Conservation (phyloP, 1,139 yeast species). For the Sugiyamaella novakii region DNA sequence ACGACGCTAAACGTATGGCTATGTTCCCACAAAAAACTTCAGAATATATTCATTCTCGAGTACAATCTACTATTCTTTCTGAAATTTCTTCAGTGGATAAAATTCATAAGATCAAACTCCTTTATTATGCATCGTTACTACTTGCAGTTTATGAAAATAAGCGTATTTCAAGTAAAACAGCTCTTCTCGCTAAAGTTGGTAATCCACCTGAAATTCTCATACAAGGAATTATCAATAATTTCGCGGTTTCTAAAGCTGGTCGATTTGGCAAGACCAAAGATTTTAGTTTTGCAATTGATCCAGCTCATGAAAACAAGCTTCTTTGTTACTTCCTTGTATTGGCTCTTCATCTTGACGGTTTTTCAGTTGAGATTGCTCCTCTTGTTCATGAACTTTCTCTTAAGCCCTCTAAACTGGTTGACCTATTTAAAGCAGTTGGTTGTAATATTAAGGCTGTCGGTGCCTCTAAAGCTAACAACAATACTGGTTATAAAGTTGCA, state of each 20-base stretch:
- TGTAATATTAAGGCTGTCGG: conserved; percentile 75
- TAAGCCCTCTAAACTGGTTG: conserved; percentile 72
- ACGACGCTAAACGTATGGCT: conserved; percentile 53
- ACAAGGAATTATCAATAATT: conserved; percentile 72
- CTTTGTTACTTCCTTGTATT: conserved; percentile 75
- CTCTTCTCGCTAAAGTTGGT: conserved; percentile 62
- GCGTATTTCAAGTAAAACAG: conserved; percentile 61
- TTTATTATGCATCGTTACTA: conserved; percentile 77
- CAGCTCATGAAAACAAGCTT: conserved; percentile 82
- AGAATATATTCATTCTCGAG: conserved; percentile 54
- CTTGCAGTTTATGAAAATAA: conserved; percentile 78
- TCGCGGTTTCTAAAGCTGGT: conserved; percentile 66
- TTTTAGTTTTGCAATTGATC: conserved; percentile 73
- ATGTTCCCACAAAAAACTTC: conserved; percentile 65
- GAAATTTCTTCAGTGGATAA: conserved; percentile 43
- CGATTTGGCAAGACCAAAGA: conserved; percentile 68
- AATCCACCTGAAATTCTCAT: conserved; percentile 71
- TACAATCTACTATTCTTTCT: conserved; percentile 46
- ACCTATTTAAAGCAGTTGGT: conserved; percentile 78
- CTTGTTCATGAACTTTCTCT: conserved; percentile 82
- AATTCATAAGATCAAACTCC: conserved; percentile 61
- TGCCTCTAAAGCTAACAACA: conserved; percentile 79
- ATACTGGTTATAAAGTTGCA: conserved; percentile 75
- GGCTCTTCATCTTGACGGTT: conserved; percentile 74
- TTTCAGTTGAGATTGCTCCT: conserved; percentile 73